Percentiles rank a stretch among this genome's conserved stretches.
Evolutionary conservation across 1,139 yeast genomes (phyloP).

Genomic region (Pichia sp.): DNA sequence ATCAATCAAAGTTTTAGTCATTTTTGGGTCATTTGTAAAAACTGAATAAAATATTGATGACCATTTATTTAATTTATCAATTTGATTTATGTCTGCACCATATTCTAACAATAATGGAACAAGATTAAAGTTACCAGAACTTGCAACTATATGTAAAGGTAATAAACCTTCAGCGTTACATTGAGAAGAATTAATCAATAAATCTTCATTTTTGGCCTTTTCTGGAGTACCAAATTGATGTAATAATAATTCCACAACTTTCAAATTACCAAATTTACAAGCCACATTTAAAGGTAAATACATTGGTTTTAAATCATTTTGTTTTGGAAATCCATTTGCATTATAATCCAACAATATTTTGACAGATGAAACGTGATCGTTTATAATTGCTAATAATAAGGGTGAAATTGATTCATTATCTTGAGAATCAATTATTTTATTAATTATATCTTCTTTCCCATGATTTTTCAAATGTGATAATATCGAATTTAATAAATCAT

Average conservation of each 20-base stretch:
- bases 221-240: slow-evolving; percentile 32
- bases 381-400: slow-evolving; percentile 67
- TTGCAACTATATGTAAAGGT: slow-evolving; percentile 83
- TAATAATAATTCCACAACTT: slow-evolving; percentile 59
- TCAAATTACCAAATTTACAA: slow-evolving; percentile 75
- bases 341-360: slow-evolving; percentile 44
- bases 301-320: slow-evolving; percentile 43
- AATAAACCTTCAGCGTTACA: slow-evolving; percentile 83
- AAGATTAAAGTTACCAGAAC: slow-evolving; percentile 69
- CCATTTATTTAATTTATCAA: slow-evolving; percentile 88
- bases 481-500: slow-evolving; percentile 46
- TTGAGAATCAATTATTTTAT: slow-evolving; percentile 37
- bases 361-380: slow-evolving; percentile 54
- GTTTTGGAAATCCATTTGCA: slow-evolving; percentile 51
- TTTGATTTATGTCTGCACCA: slow-evolving; percentile 73
- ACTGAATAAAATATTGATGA: slow-evolving; percentile 90
- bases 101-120: slow-evolving; percentile 60
- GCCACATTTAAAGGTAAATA: slow-evolving; percentile 87
- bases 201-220: slow-evolving; percentile 25
- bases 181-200: slow-evolving; percentile 34
- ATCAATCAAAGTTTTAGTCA: slow-evolving; percentile 64
- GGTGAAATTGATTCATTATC: slow-evolving; percentile 81
- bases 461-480: slow-evolving; percentile 11
- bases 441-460: background rate
- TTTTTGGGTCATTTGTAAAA: slow-evolving; percentile 69